A percentile compares a stretch with the other conserved stretches of the same genome.
These are phyloP conservation scores for Aureobasidium pullulans DNA, from an alignment of 2,329 filamentous ascomycete genomes.

Conservation along the genomic window DNA sequence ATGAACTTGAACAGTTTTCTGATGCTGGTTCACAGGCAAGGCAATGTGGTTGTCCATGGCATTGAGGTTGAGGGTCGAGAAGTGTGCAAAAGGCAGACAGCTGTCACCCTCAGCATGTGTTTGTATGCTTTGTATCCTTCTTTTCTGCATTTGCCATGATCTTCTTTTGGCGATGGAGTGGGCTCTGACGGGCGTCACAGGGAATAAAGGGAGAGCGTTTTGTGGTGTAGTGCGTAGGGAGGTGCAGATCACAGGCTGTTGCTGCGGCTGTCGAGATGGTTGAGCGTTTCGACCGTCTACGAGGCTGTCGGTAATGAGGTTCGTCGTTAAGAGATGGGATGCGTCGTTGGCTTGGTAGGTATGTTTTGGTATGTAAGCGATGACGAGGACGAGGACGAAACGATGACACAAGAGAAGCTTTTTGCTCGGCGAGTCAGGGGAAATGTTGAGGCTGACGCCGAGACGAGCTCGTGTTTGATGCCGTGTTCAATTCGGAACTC, in stretches of 20 bases:
- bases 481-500: too few species aligned
- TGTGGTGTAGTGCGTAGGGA: background rate
- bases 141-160: background rate
- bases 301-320: background rate
- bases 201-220: background rate
- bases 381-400: background rate
- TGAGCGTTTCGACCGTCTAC: background rate
- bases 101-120: background rate
- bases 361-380: background rate
- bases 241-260: background rate
- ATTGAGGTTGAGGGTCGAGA: too few species aligned
- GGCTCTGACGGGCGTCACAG: too few species aligned
- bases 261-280: background rate
- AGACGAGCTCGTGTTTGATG: too few species aligned
- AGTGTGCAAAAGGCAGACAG: too few species aligned
- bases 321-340: background rate
- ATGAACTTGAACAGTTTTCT: too few species aligned
- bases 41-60: too few species aligned
- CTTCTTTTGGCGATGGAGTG: too few species aligned
- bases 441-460: background rate
- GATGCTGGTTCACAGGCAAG: too few species aligned
- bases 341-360: background rate
- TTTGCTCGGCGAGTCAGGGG: background rate
- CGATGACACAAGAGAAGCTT: background rate
- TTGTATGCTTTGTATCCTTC: background rate